Evolutionary conservation across 768 basidiomycete genomes (phyloP), one percentile per base, ranked within the genome.

Genomic region (Collybiopsis luxurians): DNA sequence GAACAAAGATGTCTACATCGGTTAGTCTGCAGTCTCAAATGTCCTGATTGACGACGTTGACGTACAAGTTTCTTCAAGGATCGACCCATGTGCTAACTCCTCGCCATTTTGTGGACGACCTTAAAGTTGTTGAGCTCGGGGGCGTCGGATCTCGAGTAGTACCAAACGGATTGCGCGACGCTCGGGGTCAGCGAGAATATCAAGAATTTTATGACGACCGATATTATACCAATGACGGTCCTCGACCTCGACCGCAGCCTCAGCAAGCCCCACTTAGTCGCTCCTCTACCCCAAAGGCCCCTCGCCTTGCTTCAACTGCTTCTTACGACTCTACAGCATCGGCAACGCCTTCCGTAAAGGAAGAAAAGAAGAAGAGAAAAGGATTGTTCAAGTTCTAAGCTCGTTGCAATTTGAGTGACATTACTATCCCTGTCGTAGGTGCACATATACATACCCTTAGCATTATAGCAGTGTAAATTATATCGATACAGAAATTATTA

Each of bases 1-100:
- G 52, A 88, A 89, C 64, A 94, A 89, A 70, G 97, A 99, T 63
- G 82, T 98, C 52, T 90, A 86, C 71, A 90, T 99, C 56, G 97
- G 96, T 96, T 63, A 60, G 63, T 36, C 31, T 5, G 1, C 11
- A 5, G 26, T 24, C 38, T 34, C 23, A 38, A 48, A 11, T 5
- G 21, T 34, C 15, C 34, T 23, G 12, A 45, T 42, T 6, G 15
- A 36, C 13, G 13, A 17, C 26, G 43, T 24, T 40, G 42, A 30
- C 42, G 24, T 59, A n/a, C 61, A 26, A 31, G 56, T 28, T 44
- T 31, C n/a, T 13, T 17, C 7, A 61, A 96, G 96, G 97, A 26
- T 96, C 97, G 3, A 95, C 94, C 4, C 94, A 98, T 68, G 76
- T 86, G 9, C 64, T 87, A 53, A 94, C 92, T 1, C 95, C 97